A percentile compares a stretch with the other conserved stretches of the same genome.
Conservation (phyloP, 305 asterid species). For the Fraxinus angustifolia region DNA sequence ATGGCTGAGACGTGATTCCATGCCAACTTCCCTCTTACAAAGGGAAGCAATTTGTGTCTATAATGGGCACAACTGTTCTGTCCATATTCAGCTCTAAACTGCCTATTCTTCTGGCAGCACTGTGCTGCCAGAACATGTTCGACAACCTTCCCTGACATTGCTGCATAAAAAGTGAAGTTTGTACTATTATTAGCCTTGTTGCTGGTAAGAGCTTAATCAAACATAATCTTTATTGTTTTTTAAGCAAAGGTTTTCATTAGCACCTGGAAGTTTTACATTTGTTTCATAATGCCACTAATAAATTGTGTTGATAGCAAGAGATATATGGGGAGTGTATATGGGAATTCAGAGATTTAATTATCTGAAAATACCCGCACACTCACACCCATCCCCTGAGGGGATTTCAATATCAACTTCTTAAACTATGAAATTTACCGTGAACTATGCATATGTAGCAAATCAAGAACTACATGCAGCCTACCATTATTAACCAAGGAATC, state of each 20-base stretch:
- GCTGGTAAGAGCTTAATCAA: slow-evolving; percentile 33
- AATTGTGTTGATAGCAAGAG: not conserved
- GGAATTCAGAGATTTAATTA: not conserved
- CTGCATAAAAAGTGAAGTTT: slow-evolving; percentile 78
- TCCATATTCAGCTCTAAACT: slow-evolving; percentile 63
- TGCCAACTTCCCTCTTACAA: slow-evolving; percentile 65
- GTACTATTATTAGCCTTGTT: slow-evolving; percentile 44
- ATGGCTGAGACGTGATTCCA: slow-evolving; percentile 73
- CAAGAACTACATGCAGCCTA: not conserved
- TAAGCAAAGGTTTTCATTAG: slow-evolving; percentile 10
- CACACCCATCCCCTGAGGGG: slow-evolving; percentile 1
- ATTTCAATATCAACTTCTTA: slow-evolving; percentile 3
- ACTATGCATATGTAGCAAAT: not conserved
- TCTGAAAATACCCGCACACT: not conserved
- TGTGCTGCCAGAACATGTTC: slow-evolving; percentile 87
- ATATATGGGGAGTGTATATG: not conserved
- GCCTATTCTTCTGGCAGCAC: slow-evolving; percentile 96
- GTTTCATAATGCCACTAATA: slow-evolving; percentile 13
- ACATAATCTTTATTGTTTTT: slow-evolving; percentile 18
- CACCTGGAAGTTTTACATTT: slow-evolving; percentile 6
- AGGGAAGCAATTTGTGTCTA: slow-evolving; percentile 63
- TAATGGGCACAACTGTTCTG: slow-evolving; percentile 57
- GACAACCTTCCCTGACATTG: slow-evolving; percentile 84
- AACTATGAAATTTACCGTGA: not conserved
- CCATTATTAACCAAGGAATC: not conserved